Percentiles rank a stretch among this genome's conserved stretches.
Conservation (phyloP, 768 basidiomycete genomes). For the Omphalotus guepiniiformis region DNA sequence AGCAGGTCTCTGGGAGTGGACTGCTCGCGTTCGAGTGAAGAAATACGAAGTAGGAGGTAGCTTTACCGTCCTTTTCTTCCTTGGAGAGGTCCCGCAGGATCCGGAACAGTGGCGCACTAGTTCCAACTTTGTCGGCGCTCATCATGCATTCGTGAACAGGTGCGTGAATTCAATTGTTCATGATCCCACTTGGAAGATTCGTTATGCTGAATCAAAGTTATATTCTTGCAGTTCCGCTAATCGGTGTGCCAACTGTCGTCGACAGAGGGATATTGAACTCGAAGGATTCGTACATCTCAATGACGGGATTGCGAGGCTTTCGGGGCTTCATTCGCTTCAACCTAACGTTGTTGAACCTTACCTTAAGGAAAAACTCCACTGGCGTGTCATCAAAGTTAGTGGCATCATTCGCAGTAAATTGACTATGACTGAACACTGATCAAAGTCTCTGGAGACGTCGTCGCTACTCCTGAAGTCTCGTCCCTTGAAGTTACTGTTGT, state of each 20-base stretch:
- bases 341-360: constrained; percentile 38
- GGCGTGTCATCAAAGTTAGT: constrained; percentile 38
- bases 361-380: constrained; percentile 34
- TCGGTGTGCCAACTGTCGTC: constrained; percentile 37
- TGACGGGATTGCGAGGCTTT: constrained; percentile 25
- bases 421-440: too few species aligned
- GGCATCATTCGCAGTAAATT: too few species aligned
- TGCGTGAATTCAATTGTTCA: too few species aligned
- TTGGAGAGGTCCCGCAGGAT: constrained; percentile 37
- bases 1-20: constrained; percentile 33
- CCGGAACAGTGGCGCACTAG: constrained; percentile 31
- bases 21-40: constrained; percentile 35
- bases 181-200: too few species aligned
- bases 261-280: constrained; percentile 24
- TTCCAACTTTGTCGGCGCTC: constrained; percentile 37
- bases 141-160: constrained; percentile 39
- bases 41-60: constrained; percentile 39
- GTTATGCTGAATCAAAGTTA: constrained; percentile 14
- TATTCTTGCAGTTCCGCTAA: constrained; percentile 12
- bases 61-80: constrained; percentile 45
- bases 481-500: too few species aligned
- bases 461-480: too few species aligned
- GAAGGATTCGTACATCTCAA: constrained; percentile 47
- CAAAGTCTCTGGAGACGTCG: too few species aligned
- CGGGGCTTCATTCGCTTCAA: constrained; percentile 28